Percentiles rank a stretch among this genome's conserved stretches.
These are phyloP conservation scores for Acanthamoeba healyi DNA, from an alignment of 208 protist genomes.

Conservation along the genomic window DNA sequence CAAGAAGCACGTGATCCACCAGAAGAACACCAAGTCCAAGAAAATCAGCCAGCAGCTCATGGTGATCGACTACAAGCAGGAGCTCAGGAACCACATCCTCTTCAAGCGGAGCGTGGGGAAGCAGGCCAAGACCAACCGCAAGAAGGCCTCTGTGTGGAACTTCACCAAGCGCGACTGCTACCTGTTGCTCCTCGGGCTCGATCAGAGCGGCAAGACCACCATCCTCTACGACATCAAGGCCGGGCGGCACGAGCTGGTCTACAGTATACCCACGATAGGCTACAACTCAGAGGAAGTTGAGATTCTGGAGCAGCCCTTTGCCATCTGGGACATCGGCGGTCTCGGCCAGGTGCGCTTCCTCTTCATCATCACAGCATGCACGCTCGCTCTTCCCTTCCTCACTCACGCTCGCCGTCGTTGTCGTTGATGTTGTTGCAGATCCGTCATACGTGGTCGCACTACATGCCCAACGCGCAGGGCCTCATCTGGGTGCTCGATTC, in stretches of 20 bases:
- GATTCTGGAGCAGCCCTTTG: conserved; percentile 6
- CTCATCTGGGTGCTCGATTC: conserved; percentile 94
- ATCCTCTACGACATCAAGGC: conserved; percentile 70
- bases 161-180: conserved; percentile 49
- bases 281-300: conserved; percentile 38
- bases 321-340: conserved; percentile 57
- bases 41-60: conserved; percentile 66
- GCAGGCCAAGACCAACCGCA: conserved; percentile 64
- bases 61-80: conserved; percentile 60
- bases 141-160: conserved; percentile 65
- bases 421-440: conserved; percentile 63
- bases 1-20: conserved; percentile 53
- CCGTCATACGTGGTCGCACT: conserved; percentile 92
- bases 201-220: conserved; percentile 60
- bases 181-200: conserved; percentile 38
- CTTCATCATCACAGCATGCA: not conserved
- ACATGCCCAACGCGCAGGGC: conserved; percentile 93
- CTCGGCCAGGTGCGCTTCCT: not conserved
- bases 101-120: conserved; percentile 41
- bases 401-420: not conserved
- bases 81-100: conserved; percentile 54
- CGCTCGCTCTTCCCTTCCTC: not conserved
- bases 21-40: conserved; percentile 65
- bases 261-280: conserved; percentile 49
- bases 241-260: conserved; percentile 42